Conservation (phyloP, 768 basidiomycete genomes). For the Lactifluus pinguis region DNA sequence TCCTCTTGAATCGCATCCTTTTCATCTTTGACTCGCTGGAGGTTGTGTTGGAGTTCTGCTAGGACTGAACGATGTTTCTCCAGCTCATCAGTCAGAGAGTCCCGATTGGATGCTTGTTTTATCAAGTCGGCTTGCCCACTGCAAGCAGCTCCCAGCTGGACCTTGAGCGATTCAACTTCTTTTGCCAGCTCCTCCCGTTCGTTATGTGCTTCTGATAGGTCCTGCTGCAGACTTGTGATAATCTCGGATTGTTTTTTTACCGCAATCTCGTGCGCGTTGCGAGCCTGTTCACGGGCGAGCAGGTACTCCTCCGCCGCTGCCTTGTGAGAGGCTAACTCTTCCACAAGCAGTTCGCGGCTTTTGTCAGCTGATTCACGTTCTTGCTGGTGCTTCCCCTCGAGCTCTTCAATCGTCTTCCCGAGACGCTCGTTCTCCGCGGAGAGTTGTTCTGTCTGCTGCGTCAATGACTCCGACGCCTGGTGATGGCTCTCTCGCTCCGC, state of each 20-base stretch:
- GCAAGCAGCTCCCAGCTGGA: slow-evolving; percentile 50
- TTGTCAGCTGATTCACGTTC: slow-evolving; percentile 36
- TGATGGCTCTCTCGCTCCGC: slow-evolving; percentile 30
- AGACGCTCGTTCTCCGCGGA: slow-evolving; percentile 39
- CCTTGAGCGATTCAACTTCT: slow-evolving; percentile 40
- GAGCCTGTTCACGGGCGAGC: slow-evolving; percentile 27
- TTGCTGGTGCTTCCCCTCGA: slow-evolving; percentile 39
- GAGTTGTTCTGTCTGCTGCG: slow-evolving; percentile 26
- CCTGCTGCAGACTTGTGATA: slow-evolving; percentile 41
- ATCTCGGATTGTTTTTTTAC: slow-evolving; percentile 41
- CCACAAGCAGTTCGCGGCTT: slow-evolving; percentile 29
- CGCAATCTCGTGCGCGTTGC: slow-evolving; percentile 30
- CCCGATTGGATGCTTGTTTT: slow-evolving; percentile 65
- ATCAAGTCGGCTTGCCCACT: slow-evolving; percentile 53
- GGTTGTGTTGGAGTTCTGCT: slow-evolving; percentile 66
- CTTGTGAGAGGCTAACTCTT: slow-evolving; percentile 52
- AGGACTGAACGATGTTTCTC: slow-evolving; percentile 69
- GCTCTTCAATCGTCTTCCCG: slow-evolving; percentile 36
- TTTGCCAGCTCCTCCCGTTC: slow-evolving; percentile 36
- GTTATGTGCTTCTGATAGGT: slow-evolving; percentile 34
- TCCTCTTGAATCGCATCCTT: slow-evolving; percentile 70
- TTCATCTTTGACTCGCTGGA: slow-evolving; percentile 75
- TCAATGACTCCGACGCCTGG: slow-evolving; percentile 30
- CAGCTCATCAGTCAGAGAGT: slow-evolving; percentile 64
- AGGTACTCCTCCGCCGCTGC: slow-evolving; percentile 35